Conservation (phyloP, 2,329 filamentous ascomycete species). For the Myriosclerotinia curreyana region DNA sequence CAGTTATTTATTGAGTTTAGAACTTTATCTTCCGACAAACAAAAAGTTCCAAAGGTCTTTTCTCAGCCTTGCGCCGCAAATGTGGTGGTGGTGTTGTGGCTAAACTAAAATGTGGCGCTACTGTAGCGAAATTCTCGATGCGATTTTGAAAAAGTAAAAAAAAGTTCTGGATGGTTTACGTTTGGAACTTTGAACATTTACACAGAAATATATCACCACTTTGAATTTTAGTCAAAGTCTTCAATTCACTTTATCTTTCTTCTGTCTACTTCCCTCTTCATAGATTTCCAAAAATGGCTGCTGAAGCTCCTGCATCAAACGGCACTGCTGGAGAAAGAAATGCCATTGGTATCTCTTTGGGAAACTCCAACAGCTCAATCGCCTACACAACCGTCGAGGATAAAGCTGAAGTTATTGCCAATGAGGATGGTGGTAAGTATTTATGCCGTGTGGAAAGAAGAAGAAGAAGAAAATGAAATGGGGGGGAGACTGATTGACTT, state of each 20-base stretch:
- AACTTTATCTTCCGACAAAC: background rate
- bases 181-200: conserved; percentile 5
- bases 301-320: conserved; percentile 30
- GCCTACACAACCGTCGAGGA: conserved; percentile 90
- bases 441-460: background rate
- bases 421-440: conserved; percentile 89
- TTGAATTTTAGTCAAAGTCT: conserved; percentile 16
- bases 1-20: background rate
- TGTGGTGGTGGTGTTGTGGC: too few species aligned
- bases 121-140: conserved; percentile 33
- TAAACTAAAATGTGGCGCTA: conserved; percentile 31
- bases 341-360: conserved; percentile 95
- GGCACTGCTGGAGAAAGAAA: conserved; percentile 48
- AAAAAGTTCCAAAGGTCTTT: background rate
- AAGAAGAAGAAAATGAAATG: background rate
- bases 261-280: background rate
- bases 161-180: conserved; percentile 27
- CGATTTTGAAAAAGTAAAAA: conserved; percentile 27
- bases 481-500: conserved; percentile 27
- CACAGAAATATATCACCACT: conserved; percentile 18
- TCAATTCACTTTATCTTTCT: background rate
- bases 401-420: conserved; percentile 96
- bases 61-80: conserved; percentile 33
- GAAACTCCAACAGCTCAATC: conserved; percentile 98
- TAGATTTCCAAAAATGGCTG: conserved; percentile 34